Evolutionary conservation across 1,284 basidiomycete genomes (phyloP).

Genomic region (Violaceomyces palustris): DNA sequence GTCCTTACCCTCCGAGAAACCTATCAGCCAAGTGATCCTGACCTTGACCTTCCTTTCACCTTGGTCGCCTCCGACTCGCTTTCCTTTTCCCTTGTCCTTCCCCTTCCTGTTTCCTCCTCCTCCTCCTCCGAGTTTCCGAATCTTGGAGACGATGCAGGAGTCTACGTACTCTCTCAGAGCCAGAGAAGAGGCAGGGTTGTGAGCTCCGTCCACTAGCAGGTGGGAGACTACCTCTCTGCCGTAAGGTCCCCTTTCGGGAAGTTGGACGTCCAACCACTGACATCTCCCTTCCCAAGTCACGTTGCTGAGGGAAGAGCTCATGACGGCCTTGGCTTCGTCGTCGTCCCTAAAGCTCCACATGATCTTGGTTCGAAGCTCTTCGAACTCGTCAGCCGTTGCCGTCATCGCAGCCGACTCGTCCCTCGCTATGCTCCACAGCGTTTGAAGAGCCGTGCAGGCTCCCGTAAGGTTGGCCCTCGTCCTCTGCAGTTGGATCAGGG

Average conservation of each 20-base stretch:
- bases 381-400: slow-evolving; percentile 14
- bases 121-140: too few species aligned
- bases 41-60: slow-evolving; percentile 2
- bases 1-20: slow-evolving; percentile 45
- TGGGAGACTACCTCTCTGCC: too few species aligned
- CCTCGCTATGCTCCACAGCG: slow-evolving; percentile 43
- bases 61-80: too few species aligned
- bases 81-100: slow-evolving; percentile 1
- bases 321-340: slow-evolving; percentile 10
- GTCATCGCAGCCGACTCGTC: slow-evolving; percentile 24
- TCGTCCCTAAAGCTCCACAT: slow-evolving; percentile 36
- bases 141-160: slow-evolving; percentile 16
- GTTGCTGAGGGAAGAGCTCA: slow-evolving; percentile 14
- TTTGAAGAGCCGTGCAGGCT: slow-evolving; percentile 41
- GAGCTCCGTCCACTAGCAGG: slow-evolving; percentile 86
- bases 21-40: slow-evolving; percentile 39
- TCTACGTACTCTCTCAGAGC: slow-evolving; percentile 70
- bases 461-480: slow-evolving; percentile 39
- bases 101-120: not conserved
- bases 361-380: slow-evolving; percentile 38
- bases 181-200: slow-evolving; percentile 77
- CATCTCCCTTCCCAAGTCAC: slow-evolving; percentile 75
- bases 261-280: slow-evolving; percentile 59
- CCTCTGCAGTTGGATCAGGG: slow-evolving; percentile 17
- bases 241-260: too few species aligned